phyloP scores from a whole-genome alignment of 2,329 filamentous ascomycete species.

The Aspergillus tubingensis region DNA sequence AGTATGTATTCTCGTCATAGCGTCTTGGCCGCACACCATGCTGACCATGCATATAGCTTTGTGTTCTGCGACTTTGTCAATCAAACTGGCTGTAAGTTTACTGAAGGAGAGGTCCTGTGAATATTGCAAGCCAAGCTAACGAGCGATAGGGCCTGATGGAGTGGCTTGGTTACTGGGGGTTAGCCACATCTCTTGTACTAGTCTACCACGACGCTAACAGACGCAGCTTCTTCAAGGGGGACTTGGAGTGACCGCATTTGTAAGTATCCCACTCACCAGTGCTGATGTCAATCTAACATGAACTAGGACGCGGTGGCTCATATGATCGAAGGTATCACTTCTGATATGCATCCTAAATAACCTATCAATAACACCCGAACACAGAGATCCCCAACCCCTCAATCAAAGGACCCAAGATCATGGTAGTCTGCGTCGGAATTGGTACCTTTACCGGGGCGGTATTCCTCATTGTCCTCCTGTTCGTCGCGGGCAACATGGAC shows the following conservation, averaged over 20 bases:
- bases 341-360: background rate
- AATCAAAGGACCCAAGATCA: constrained; percentile 63
- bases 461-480: constrained; percentile 63
- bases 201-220: constrained; percentile 12
- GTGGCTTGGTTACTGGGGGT: constrained; percentile 50
- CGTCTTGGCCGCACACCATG: background rate
- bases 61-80: constrained; percentile 69
- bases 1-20: constrained; percentile 47
- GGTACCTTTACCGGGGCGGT: constrained; percentile 64
- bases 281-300: constrained; percentile 3
- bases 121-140: constrained; percentile 14
- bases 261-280: constrained; percentile 18
- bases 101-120: background rate
- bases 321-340: constrained; percentile 40
- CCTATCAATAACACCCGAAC: background rate
- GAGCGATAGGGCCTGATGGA: constrained; percentile 58
- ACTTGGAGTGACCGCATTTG: constrained; percentile 55
- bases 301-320: constrained; percentile 44
- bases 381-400: constrained; percentile 44
- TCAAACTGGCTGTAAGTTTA: constrained; percentile 56
- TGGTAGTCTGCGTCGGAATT: constrained; percentile 65
- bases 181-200: constrained; percentile 10
- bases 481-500: constrained; percentile 61
- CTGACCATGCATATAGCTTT: constrained; percentile 25
- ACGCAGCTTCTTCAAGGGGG: constrained; percentile 48